These are phyloP conservation scores for Candida anutae DNA, from an alignment of 1,139 yeast genomes.

Conservation along the genomic window DNA sequence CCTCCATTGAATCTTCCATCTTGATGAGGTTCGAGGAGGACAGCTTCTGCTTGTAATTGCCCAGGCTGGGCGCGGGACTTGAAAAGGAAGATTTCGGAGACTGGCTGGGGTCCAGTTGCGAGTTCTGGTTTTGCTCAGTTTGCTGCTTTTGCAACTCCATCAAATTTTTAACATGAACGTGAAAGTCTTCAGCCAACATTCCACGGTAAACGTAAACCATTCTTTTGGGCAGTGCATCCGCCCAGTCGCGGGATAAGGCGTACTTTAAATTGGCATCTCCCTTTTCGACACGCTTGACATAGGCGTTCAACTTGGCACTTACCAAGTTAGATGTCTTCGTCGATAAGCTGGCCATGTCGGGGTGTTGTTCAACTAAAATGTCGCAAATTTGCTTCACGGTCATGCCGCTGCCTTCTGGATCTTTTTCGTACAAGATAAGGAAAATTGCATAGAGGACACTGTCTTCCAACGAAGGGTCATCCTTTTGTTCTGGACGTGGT, in stretches of 20 bases:
- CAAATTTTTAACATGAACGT: conserved; percentile 56
- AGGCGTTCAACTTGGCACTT: conserved; percentile 74
- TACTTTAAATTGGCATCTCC: conserved; percentile 66
- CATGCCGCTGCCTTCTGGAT: conserved; percentile 66
- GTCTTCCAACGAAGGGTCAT: conserved; percentile 59
- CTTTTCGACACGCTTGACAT: conserved; percentile 74
- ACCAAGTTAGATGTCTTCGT: conserved; percentile 78
- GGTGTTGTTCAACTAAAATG: conserved; percentile 60
- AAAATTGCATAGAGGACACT: conserved; percentile 70
- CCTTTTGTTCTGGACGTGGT: conserved; percentile 59
- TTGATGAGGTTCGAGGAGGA: conserved; percentile 4
- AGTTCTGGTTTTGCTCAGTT: conserved; percentile 2
- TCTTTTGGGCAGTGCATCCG: conserved; percentile 78
- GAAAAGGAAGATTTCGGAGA: conserved; percentile 6
- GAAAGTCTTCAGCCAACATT: conserved; percentile 61
- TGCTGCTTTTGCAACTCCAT: conserved; percentile 29
- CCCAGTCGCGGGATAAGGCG: conserved; percentile 81
- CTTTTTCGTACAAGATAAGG: conserved; percentile 59
- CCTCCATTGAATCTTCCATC: conserved; percentile 18
- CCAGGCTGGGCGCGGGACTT: conserved; percentile 1
- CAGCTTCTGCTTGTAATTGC: neutral
- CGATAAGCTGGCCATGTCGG: conserved; percentile 72
- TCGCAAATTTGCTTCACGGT: conserved; percentile 82
- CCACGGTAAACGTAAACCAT: conserved; percentile 86
- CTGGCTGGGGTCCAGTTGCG: conserved; percentile 11